Evolutionary conservation across 108 stramenopile genomes (phyloP).

Genomic region (Conticribra guillardii): DNA sequence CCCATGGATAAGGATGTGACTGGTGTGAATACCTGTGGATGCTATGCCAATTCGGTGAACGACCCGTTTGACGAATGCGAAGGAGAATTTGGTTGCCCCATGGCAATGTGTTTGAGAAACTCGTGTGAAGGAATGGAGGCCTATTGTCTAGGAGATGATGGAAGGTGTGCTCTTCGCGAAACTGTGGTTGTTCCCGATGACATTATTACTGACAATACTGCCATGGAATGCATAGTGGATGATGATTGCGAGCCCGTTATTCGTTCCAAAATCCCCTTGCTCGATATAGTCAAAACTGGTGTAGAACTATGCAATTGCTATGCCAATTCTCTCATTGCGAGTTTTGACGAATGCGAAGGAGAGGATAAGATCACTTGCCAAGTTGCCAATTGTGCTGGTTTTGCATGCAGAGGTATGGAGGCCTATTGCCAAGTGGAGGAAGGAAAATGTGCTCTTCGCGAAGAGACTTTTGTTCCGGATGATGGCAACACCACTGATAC

Average conservation of each 20-base stretch:
- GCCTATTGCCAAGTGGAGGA: neutral
- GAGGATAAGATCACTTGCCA: neutral
- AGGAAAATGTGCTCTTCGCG: neutral
- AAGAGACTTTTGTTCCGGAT: neutral
- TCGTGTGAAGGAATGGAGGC: neutral
- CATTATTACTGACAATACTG: neutral
- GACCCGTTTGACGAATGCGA: constrained; percentile 9
- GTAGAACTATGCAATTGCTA: neutral
- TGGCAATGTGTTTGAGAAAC: neutral
- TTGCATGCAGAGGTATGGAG: neutral
- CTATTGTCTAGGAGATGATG: neutral
- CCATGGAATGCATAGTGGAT: neutral
- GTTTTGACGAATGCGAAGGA: neutral
- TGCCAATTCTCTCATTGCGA: neutral
- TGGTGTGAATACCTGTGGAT: neutral
- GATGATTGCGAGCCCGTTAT: constrained; percentile 11
- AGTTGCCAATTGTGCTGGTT: neutral
- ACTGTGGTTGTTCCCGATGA: neutral
- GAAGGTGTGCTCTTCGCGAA: neutral
- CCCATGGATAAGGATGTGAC: neutral
- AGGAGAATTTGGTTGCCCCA: constrained; percentile 1
- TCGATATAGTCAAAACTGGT: neutral
- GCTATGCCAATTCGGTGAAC: neutral
- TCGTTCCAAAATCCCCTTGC: constrained; percentile 1
- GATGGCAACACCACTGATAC: neutral